A percentile compares a stretch with the other conserved stretches of the same genome.
These are phyloP conservation scores for Candida odintsovae DNA, from an alignment of 805 yeast genomes.

Conservation along the genomic window DNA sequence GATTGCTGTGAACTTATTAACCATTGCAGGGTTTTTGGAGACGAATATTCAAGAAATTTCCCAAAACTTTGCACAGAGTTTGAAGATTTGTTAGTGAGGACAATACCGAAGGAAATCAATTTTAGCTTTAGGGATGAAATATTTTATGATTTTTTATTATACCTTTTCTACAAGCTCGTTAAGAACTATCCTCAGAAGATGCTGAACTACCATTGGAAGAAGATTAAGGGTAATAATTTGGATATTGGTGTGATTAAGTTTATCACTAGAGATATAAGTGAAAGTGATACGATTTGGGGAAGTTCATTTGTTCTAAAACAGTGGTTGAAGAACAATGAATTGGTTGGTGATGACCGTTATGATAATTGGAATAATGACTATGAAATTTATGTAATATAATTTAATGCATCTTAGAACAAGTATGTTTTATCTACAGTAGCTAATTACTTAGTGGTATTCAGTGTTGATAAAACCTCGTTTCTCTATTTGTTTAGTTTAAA, in stretches of 20 bases:
- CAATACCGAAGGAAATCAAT: slow-evolving; percentile 5
- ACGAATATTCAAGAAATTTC: slow-evolving; percentile 38
- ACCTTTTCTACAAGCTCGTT: slow-evolving; percentile 17
- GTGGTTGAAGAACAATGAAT: background rate
- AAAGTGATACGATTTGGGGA: background rate
- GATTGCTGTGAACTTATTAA: slow-evolving; percentile 38
- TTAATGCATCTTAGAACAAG: background rate
- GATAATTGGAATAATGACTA: slow-evolving; percentile 3
- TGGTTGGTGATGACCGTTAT: slow-evolving; percentile 1
- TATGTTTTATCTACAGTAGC: too few species aligned
- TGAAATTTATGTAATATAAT: slow-evolving; percentile 3
- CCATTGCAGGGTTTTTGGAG: slow-evolving; percentile 36
- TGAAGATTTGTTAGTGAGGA: slow-evolving; percentile 33
- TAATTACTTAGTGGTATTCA: too few species aligned
- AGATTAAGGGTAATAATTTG: slow-evolving; percentile 1
- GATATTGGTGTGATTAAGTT: slow-evolving; percentile 6
- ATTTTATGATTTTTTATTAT: slow-evolving; percentile 13
- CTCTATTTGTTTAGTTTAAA: too few species aligned
- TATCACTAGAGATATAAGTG: slow-evolving; percentile 1
- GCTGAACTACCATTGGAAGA: slow-evolving; percentile 10
- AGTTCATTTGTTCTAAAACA: background rate
- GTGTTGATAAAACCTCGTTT: too few species aligned
- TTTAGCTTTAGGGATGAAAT: slow-evolving; percentile 2
- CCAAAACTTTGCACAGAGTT: slow-evolving; percentile 41
- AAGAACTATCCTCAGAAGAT: slow-evolving; percentile 17